A percentile compares a stretch with the other conserved stretches of the same genome.
These are phyloP conservation scores for Chlamydomonas sphaeroides DNA, from an alignment of 139 green algal genomes.

Conservation along the genomic window DNA sequence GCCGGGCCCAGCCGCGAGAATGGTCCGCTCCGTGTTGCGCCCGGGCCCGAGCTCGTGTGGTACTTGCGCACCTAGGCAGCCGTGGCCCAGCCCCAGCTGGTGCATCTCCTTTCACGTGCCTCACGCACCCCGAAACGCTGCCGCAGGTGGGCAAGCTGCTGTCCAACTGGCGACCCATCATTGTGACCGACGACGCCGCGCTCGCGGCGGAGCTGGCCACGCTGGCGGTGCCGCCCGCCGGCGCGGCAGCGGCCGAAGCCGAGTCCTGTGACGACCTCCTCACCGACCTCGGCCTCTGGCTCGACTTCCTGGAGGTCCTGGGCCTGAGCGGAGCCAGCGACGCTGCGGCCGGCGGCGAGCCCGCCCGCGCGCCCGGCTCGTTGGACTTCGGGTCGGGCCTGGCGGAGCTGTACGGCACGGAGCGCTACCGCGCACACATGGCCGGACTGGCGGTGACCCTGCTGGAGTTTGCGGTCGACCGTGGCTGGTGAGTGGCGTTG, in stretches of 20 bases:
- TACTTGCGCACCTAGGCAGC: too few relatives aligned
- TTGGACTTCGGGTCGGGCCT: neutral
- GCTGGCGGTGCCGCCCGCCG: neutral
- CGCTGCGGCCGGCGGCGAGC: neutral
- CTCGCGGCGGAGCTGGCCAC: conserved; percentile 11
- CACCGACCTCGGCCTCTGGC: conserved; percentile 29
- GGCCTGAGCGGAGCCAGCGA: neutral
- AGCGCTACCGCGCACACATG: conserved; percentile 23
- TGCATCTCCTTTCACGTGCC: too few relatives aligned
- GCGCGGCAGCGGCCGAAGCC: neutral
- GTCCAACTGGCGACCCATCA: conserved; percentile 29
- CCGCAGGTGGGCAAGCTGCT: conserved; percentile 42
- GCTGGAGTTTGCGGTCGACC: conserved; percentile 39
- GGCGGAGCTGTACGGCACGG: conserved; percentile 35
- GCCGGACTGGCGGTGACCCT: conserved; percentile 12
- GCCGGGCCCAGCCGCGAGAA: too few relatives aligned
- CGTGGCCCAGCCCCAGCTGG: neutral
- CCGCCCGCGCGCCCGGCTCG: neutral
- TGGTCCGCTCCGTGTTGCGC: too few relatives aligned
- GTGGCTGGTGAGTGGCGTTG: conserved; percentile 7
- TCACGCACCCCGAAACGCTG: too few relatives aligned
- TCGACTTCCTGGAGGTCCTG: conserved; percentile 28
- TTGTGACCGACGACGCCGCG: conserved; percentile 15
- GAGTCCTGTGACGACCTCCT: conserved; percentile 16
- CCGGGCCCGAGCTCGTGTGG: too few relatives aligned